These are phyloP conservation scores for Aspergillus arachidicola DNA, from an alignment of 2,329 filamentous ascomycete species.

Conservation along the genomic window DNA sequence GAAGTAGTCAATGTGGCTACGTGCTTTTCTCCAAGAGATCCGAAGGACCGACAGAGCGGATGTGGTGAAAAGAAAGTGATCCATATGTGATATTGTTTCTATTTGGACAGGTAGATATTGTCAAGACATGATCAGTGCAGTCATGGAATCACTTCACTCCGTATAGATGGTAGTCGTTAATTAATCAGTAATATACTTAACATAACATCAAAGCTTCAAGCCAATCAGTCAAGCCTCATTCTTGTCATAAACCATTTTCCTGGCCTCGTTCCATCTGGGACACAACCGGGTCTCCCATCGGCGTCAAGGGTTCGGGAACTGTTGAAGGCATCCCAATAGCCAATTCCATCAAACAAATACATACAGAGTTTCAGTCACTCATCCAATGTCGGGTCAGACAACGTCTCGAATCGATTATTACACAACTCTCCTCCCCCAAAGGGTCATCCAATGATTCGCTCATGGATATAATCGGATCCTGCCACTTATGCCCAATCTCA, in stretches of 20 bases:
- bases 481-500: slow-evolving; percentile 29
- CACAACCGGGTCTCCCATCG: slow-evolving; percentile 26
- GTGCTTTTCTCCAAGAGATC: too few relatives aligned
- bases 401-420: slow-evolving; percentile 18
- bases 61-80: background rate
- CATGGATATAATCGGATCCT: slow-evolving; percentile 30
- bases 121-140: background rate
- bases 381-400: slow-evolving; percentile 17
- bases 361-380: slow-evolving; percentile 14
- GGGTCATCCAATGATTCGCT: slow-evolving; percentile 21
- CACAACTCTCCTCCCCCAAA: slow-evolving; percentile 17
- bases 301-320: slow-evolving; percentile 9
- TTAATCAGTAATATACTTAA: slow-evolving; percentile 23
- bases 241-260: slow-evolving; percentile 23
- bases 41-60: too few relatives aligned
- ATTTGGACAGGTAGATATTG: background rate
- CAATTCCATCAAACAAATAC: slow-evolving; percentile 16
- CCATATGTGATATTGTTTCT: background rate
- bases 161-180: slow-evolving; percentile 13
- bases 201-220: slow-evolving; percentile 24
- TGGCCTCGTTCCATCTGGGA: slow-evolving; percentile 19
- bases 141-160: background rate
- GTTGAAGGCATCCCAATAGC: slow-evolving; percentile 17
- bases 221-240: slow-evolving; percentile 14
- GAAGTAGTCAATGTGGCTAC: too few relatives aligned